Evolutionary conservation across 2,329 filamentous ascomycete species (phyloP), one percentile per base, ranked within the genome.

Genomic region (Trichoderma gracile): DNA sequence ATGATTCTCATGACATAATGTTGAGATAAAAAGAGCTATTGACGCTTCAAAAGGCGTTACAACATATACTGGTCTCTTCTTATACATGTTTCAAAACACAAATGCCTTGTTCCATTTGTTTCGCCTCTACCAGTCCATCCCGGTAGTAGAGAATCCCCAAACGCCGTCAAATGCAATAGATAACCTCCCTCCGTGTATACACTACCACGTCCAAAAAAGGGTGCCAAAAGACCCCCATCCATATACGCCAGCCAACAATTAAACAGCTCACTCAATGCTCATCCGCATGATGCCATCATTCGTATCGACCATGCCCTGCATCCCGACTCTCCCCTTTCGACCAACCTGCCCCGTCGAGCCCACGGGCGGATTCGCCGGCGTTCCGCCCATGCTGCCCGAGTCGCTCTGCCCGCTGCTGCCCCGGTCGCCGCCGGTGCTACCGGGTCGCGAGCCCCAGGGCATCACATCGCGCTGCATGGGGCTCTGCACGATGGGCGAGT

Each of bases 231-330:
- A 23, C 21, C 21, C 33, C 14, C 6, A 19, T n/a, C 14, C 10
- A 19, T n/a, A 43, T 50, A 27, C 23, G 30, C 23, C 43, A 7
- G 53, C 53, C 21, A 8, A 5, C n/a, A 19, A 9, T 4, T 10
- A 14, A 8, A 4, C n/a, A 19, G 7, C 33, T 66, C 79, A 97
- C 76, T 97, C 93, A 72, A 97, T 97, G 76, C 91, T 97, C 91
- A 98, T 95, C 71, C 94, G 93, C 89, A 97, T 97, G 68, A 97
- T 82, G 1, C 93, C 91, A 75, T 97, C 94, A 74, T 92, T 92
- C n/a, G 94, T 94, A 77, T 97, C 94, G 19, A 86, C 90, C 93
- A 98, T 97, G 1, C 93, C 92, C 77, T 97, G 93, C 69, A 96
- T 84, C 9, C 92, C 92, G 15, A 96, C 82, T 40, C 91, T 77